These are phyloP conservation scores for Tuber microsphaerosporum DNA, from an alignment of 495 filamentous ascomycete genomes.

Conservation along the genomic window DNA sequence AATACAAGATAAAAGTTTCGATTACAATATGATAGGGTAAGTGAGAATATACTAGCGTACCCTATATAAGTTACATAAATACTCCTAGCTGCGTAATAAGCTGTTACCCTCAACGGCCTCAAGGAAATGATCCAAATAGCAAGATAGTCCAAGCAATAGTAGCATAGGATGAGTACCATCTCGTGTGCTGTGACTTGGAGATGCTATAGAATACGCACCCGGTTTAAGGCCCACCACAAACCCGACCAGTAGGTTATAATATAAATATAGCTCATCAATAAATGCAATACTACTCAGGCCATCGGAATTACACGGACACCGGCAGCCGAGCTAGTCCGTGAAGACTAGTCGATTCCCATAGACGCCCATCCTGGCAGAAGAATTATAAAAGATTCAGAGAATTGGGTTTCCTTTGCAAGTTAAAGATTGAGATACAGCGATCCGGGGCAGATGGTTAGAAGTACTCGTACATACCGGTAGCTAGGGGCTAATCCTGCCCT, in stretches of 20 bases:
- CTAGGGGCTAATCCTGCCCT: neutral
- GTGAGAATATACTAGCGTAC: neutral
- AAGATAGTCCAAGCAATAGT: neutral
- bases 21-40: neutral
- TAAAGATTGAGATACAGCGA: neutral
- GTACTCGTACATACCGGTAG: no score
- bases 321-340: neutral
- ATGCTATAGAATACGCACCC: neutral
- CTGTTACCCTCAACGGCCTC: neutral
- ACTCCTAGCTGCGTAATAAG: neutral
- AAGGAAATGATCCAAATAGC: neutral
- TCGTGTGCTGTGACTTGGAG: neutral
- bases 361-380: neutral
- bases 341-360: neutral
- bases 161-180: neutral
- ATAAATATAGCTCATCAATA: neutral
- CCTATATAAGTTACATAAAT: neutral
- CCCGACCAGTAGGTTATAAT: neutral
- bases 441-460: neutral
- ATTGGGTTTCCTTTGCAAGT: neutral
- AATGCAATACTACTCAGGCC: neutral
- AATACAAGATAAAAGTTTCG: neutral
- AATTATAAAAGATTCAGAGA: neutral
- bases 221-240: neutral
- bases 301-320: neutral